phyloP scores from a whole-genome alignment of 805 yeast genomes.

The Candida gorgasii region DNA sequence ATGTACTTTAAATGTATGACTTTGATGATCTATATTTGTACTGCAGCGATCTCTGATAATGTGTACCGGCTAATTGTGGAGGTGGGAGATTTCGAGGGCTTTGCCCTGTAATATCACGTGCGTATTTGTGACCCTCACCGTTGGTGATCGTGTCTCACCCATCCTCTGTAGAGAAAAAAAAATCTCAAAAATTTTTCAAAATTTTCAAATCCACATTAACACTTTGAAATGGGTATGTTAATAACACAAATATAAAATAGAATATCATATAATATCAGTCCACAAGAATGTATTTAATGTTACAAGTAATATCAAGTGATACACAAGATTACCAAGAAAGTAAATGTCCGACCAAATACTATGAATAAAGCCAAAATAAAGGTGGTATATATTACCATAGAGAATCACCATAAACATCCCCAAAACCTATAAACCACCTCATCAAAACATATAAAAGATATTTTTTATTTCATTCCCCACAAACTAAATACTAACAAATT shows the following conservation, averaged over 20 bases:
- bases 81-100: too few relatives aligned
- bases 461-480: too few relatives aligned
- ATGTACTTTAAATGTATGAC: not conserved
- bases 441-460: too few relatives aligned
- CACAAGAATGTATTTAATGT: not conserved
- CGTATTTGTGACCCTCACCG: not conserved
- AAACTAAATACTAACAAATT: slow-evolving; percentile 13
- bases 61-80: too few relatives aligned
- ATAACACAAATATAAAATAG: not conserved
- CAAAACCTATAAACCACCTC: too few relatives aligned
- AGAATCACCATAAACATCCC: too few relatives aligned
- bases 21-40: not conserved
- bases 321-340: not conserved
- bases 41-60: too few relatives aligned
- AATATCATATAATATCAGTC: not conserved
- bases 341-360: too few relatives aligned
- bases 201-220: slow-evolving; percentile 14
- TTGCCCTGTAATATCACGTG: not conserved
- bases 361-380: too few relatives aligned
- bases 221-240: slow-evolving; percentile 31
- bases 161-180: slow-evolving; percentile 3
- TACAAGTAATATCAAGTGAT: not conserved
- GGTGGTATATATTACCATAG: too few relatives aligned
- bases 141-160: slow-evolving; percentile 1
- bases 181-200: slow-evolving; percentile 16